Percentiles rank a stretch among this genome's conserved stretches.
These are phyloP conservation scores for Xylaria sp. DNA, from an alignment of 2,329 filamentous ascomycete species.

Conservation along the genomic window DNA sequence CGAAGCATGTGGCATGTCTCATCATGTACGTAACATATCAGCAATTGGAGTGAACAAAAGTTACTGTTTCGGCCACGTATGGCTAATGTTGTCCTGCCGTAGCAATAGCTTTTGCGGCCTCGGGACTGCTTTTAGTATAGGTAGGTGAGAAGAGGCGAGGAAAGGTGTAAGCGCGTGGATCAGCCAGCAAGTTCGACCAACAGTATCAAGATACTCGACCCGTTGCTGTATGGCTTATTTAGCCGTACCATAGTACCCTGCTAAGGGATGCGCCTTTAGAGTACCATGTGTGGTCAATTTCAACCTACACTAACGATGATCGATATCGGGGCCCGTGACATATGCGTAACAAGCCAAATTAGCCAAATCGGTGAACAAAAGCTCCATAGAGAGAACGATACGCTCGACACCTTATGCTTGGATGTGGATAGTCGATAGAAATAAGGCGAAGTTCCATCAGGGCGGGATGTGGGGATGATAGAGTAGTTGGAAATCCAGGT, in stretches of 20 bases:
- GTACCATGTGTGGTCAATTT: constrained; percentile 5
- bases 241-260: constrained; percentile 26
- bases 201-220: constrained; percentile 4
- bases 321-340: constrained; percentile 5
- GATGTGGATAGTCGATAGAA: neutral
- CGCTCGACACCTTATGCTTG: neutral
- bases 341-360: neutral
- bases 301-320: neutral
- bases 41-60: constrained; percentile 5
- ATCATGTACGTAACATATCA: constrained; percentile 6
- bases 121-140: neutral
- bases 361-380: neutral
- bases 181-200: constrained; percentile 14
- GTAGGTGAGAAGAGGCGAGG: constrained; percentile 4
- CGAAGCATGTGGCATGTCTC: neutral
- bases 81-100: constrained; percentile 1
- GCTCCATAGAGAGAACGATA: neutral
- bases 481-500: neutral
- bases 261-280: constrained; percentile 2
- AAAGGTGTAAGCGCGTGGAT: neutral
- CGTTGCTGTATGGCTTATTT: constrained; percentile 24
- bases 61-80: neutral
- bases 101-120: neutral
- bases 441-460: neutral
- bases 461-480: neutral